Conservation (phyloP, 306 rosid genomes). For the Prunus campanulata region DNA sequence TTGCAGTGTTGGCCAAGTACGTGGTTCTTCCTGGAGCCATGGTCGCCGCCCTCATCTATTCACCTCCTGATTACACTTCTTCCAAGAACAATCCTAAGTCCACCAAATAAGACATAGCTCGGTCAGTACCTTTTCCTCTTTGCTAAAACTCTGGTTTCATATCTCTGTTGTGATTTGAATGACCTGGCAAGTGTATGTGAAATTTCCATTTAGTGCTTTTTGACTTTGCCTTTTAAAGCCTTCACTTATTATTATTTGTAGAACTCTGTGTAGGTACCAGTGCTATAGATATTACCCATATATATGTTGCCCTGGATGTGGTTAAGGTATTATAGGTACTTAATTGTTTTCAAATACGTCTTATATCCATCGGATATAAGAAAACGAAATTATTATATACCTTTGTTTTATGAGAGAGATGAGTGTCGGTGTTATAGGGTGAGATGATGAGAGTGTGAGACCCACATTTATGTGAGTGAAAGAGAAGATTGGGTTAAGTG, state of each 20-base stretch:
- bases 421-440: not conserved
- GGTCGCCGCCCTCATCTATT: conserved; percentile 35
- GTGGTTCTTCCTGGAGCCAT: conserved; percentile 41
- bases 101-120: conserved; percentile 9
- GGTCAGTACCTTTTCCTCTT: not conserved
- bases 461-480: not conserved
- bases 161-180: not conserved
- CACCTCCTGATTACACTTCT: conserved; percentile 36
- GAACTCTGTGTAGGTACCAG: not conserved
- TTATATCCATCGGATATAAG: not conserved
- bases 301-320: not conserved
- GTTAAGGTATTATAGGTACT: not conserved
- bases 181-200: not conserved
- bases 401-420: no score
- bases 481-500: not conserved
- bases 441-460: not conserved
- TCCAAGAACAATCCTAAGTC: conserved; percentile 15
- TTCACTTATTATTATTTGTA: not conserved
- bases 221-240: not conserved
- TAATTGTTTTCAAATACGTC: not conserved
- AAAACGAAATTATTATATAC: no score
- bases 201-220: not conserved
- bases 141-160: no score
- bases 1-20: conserved; percentile 27
- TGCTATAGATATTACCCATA: no score